Percentiles rank a stretch among this genome's conserved stretches.
These are phyloP conservation scores for Pochonia chlamydosporia DNA, from an alignment of 2,329 filamentous ascomycete genomes.

Conservation along the genomic window DNA sequence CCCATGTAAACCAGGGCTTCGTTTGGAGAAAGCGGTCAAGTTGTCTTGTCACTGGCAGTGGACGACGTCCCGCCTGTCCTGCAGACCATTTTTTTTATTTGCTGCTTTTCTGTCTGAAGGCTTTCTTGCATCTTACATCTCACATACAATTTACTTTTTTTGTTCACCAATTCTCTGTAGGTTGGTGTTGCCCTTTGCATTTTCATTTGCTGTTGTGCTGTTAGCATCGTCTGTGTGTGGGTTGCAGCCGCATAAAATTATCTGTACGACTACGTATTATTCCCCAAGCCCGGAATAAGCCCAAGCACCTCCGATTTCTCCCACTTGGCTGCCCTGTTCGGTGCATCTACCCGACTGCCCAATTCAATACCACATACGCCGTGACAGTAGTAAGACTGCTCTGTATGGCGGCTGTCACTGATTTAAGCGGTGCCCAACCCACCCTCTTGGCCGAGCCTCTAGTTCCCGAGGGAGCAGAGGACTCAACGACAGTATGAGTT, in stretches of 20 bases:
- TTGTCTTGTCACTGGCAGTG: slow-evolving; percentile 22
- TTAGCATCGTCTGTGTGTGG: slow-evolving; percentile 3
- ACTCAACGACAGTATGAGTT: slow-evolving; percentile 36
- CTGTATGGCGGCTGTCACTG: slow-evolving; percentile 29
- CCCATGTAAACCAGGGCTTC: slow-evolving; percentile 7
- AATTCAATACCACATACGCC: slow-evolving; percentile 17
- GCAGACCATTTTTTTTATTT: slow-evolving; percentile 11
- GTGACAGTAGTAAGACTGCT: background rate
- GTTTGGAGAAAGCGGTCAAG: slow-evolving; percentile 9
- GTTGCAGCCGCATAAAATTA: slow-evolving; percentile 7
- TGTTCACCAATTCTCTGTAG: slow-evolving; percentile 3
- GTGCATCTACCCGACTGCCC: slow-evolving; percentile 28
- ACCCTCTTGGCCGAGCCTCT: slow-evolving; percentile 14
- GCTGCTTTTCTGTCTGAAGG: background rate
- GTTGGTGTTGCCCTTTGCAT: slow-evolving; percentile 1
- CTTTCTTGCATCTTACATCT: slow-evolving; percentile 4
- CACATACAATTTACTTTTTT: slow-evolving; percentile 12
- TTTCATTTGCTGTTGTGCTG: slow-evolving; percentile 3
- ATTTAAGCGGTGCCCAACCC: slow-evolving; percentile 24
- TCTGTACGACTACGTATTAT: slow-evolving; percentile 8
- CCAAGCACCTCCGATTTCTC: slow-evolving; percentile 11
- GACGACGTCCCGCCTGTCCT: slow-evolving; percentile 24
- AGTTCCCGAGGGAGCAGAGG: slow-evolving; percentile 19
- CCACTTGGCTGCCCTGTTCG: slow-evolving; percentile 10
- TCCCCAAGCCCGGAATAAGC: slow-evolving; percentile 7